Evolutionary conservation across 768 basidiomycete species (phyloP), one percentile per base, ranked within the genome.

Genomic region (Lentinus tigrinus): DNA sequence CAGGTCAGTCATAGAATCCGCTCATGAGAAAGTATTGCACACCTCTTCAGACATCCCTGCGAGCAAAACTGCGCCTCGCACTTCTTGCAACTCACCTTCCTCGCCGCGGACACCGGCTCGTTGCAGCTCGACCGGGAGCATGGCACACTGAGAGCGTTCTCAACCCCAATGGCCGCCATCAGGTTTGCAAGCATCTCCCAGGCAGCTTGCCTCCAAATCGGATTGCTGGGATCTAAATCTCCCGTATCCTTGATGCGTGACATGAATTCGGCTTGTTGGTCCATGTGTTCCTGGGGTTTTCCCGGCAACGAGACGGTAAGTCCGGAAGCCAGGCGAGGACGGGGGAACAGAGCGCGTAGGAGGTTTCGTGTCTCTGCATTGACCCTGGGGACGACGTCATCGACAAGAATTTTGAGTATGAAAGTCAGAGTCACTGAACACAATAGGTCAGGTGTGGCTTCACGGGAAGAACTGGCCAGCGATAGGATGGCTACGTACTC

Each of bases 101-200:
- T 31, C 31, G 7, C 6, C 7, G 11, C 31, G 7, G 6, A 6
- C 31, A 31, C 11, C 6, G 7, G 31, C 7, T 31, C 31, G 31
- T 11, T 11, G 31, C 31, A 31, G 31, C 11, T 11, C 31, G 31
- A 31, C 31, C 31, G 31, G 31, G 31, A 31, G 31, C 31, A 31
- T 31, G 31, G 31, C 31, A 11, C 11, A 31, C 7, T 31, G 31
- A 6, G 7, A 31, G 31, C 31, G 6, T 11, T 11, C 6, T 31
- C 31, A 6, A 3, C 31, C 31, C 31, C 31, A 31, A 31, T 31
- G 31, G 31, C 31, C n/a, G 5, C 49, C 19, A 21, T 21, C n/a
- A 47, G 13, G 4, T 14, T 23, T 7, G n/a, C 57, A 9, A 58
- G 27, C 38, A 21, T 53, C 51, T 54, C 44, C 52, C 51, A 58